Base-by-base conservation (phyloP, 2,329 filamentous ascomycete genomes). In the Aspergillus vadensis region DNA sequence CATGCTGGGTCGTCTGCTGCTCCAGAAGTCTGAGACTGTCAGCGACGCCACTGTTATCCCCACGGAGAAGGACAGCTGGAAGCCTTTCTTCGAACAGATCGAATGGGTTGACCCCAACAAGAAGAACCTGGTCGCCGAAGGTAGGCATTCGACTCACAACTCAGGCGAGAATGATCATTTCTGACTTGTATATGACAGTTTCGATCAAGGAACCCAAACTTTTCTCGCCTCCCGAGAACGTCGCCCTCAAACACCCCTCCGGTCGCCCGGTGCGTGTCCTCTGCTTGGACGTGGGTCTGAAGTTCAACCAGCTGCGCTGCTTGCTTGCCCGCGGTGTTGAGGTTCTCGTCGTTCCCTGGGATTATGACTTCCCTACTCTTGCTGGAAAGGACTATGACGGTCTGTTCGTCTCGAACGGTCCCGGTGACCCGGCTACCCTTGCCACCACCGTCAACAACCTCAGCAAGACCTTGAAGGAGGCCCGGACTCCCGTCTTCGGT, bases 221-320 rank as follows among this genome's bases (percentile, higher is more conserved):
- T 59, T 98, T 94, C 80, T 87, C 88, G 69, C 92, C 93, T 57
- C 86, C 87, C 9, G 72, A 87, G 36, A 85, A 87, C 60, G 85
- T 83, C 70, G 87, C 89, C 65, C 85, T 96, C 70, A 89, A 91
- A 78, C 92, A 97, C 79, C 90, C 93, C 43, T 96, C 92, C 59
- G 95, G 94, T 63, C 90, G 93, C 69, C 85, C 89, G 53, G 85
- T 98, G 61, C 91, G 93, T 74, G 88, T 99, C 63, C 83, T 98
- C 54, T 97, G 92, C 75, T 86, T 99, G 69, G 95, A 99, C 80
- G 94, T 99, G 69, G 95, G 95, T 76, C 88, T 98, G 83, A 99
- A 99, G 81, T 97, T 91, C 81, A 99, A 98, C 81, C 95, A 99
- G 81, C 85, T 99, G 70, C 87, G 95, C 68, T 99, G 95, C 81